These are phyloP conservation scores for Podospora appendiculata DNA, from an alignment of 495 filamentous ascomycete species.

Conservation along the genomic window DNA sequence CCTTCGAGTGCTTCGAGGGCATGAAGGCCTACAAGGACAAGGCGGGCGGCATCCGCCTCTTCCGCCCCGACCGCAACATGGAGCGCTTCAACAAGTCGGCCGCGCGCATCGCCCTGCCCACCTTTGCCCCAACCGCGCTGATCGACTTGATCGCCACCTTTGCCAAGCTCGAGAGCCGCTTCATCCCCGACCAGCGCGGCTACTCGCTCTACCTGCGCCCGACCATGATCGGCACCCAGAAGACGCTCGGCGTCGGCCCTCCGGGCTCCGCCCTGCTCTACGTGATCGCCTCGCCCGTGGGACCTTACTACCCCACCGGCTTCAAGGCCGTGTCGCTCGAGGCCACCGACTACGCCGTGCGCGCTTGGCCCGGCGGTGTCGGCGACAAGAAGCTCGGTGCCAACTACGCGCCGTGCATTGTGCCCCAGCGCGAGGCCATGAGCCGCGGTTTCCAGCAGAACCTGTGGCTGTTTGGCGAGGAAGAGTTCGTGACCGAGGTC, in stretches of 20 bases:
- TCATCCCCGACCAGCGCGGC: slow-evolving; percentile 77
- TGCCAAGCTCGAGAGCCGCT: slow-evolving; percentile 71
- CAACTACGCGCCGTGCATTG: slow-evolving; percentile 95
- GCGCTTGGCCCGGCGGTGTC: slow-evolving; percentile 94
- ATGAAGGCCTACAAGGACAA: slow-evolving; percentile 96
- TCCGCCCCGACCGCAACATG: slow-evolving; percentile 98
- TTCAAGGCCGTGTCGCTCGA: slow-evolving; percentile 95
- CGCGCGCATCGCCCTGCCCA: slow-evolving; percentile 84
- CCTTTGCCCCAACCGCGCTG: slow-evolving; percentile 61
- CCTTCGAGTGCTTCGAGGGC: slow-evolving; percentile 93
- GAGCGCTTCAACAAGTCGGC: slow-evolving; percentile 81
- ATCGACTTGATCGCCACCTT: slow-evolving; percentile 75
- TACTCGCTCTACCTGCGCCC: slow-evolving; percentile 93
- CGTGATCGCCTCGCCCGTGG: slow-evolving; percentile 93
- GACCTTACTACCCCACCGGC: slow-evolving; percentile 94
- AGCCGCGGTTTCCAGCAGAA: slow-evolving; percentile 93
- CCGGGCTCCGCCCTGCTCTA: slow-evolving; percentile 87
- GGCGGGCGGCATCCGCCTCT: slow-evolving; percentile 67
- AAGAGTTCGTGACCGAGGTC: slow-evolving; percentile 92
- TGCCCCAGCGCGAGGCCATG: slow-evolving; percentile 87
- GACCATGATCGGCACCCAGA: slow-evolving; percentile 94
- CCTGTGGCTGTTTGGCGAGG: slow-evolving; percentile 90
- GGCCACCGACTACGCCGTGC: slow-evolving; percentile 88
- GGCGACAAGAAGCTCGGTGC: slow-evolving; percentile 97
- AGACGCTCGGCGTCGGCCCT: slow-evolving; percentile 81